Base-by-base conservation (phyloP, 768 basidiomycete species). In the Candolleomyces aberdarensis region DNA sequence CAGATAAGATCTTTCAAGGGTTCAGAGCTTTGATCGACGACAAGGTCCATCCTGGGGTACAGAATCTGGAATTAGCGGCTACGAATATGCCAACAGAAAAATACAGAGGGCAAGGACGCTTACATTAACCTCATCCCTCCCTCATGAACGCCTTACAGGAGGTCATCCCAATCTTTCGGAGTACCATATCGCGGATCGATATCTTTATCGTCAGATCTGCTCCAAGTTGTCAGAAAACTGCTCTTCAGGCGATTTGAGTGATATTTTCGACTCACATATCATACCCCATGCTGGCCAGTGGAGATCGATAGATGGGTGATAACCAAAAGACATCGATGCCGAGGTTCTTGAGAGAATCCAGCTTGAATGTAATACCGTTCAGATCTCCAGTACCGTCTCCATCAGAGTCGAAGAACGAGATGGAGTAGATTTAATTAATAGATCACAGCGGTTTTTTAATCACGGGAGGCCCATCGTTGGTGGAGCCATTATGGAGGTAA, bases 371-470 rank as follows among this genome's bases (percentile, higher is more conserved):
- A 60, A 93, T 88, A 14, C 89, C 89, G 20, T 78, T 80, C 43
- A 93, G 77, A 69, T 91, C 89, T 13, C 89, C 89, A 43, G 84
- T 69, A 0, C 87, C 89, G 68, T 87, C 85, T 1, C 83, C 86
- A 62, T 86, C 88, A 15, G 86, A 83, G 67, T 91, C 89, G 58
- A 76, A 80, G 76, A 88, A 90, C 0, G 86, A 88, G 57, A 83
- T 74, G 3, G 87, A 87, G 67, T 88, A 89, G 69, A 90, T 87
- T 70, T 88, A 87, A 72, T 70, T 88, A 87, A 72, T 88, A 88
- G 20, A 88, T 74, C 32, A 78, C 69, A 3, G 80, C 80, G 17
- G 78, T 76, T 65, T 86, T 86, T 84, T 84, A 87, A 87, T 84
- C 85, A 87, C 0, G 71, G 62, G 14, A 41, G 60, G 36, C 59